Conservation (phyloP, 2,329 filamentous ascomycete species). For the Polytolypa hystricis region DNA sequence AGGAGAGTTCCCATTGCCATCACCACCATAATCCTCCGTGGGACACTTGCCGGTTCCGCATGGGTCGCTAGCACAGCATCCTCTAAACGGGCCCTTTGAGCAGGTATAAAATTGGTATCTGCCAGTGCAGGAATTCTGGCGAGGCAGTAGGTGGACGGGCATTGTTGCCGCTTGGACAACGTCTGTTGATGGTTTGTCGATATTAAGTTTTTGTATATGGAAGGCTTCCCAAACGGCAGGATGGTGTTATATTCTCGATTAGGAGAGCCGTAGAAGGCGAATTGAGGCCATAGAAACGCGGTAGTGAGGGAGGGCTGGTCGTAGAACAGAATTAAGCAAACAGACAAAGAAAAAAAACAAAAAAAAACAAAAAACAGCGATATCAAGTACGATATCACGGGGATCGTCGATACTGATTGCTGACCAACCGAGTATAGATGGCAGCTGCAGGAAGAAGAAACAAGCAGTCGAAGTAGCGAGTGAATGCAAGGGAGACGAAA, state of each 20-base stretch:
- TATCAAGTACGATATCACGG: no score
- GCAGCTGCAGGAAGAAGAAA: no score
- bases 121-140: constrained; percentile 2
- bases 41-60: constrained; percentile 9
- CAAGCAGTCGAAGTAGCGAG: no score
- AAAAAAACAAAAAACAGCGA: no score
- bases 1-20: not conserved
- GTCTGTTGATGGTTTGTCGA: no score
- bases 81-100: constrained; percentile 6
- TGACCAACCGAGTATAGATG: no score
- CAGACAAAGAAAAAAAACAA: no score
- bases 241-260: not conserved
- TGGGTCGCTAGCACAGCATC: constrained; percentile 10
- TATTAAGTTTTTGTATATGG: not conserved
- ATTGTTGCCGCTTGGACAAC: no score
- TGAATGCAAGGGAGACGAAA: no score
- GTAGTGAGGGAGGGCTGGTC: not conserved
- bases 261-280: not conserved
- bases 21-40: not conserved
- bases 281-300: not conserved
- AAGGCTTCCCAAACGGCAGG: not conserved
- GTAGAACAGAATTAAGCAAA: not conserved
- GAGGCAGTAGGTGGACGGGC: not conserved
- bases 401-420: no score
- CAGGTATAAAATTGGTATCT: constrained; percentile 7